Conservation (phyloP, 345 rosid species). For the Syzygium grande region DNA sequence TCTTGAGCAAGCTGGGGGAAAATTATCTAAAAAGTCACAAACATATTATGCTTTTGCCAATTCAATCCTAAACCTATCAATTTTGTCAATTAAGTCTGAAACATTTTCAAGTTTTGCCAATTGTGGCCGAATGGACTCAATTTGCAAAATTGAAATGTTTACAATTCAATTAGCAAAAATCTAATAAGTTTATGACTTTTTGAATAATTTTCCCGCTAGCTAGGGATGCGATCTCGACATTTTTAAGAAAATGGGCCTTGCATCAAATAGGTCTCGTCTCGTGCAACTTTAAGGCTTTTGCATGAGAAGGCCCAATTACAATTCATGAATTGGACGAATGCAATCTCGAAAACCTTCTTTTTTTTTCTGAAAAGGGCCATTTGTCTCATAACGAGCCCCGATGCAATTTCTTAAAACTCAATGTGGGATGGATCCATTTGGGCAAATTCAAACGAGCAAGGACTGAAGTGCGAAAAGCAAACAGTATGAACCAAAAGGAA, state of each 20-base stretch:
- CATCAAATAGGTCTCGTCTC: not conserved
- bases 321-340: not conserved
- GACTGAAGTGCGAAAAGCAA: not conserved
- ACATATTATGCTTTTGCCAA: accelerated
- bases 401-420: not conserved
- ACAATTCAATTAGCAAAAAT: accelerated
- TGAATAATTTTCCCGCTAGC: not conserved
- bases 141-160: no score
- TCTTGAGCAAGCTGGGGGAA: not conserved
- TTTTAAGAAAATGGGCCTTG: not conserved
- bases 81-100: no score
- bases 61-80: no score
- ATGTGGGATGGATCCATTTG: not conserved
- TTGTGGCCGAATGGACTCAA: no score
- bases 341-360: not conserved
- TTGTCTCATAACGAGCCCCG: not conserved
- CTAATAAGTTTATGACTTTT: no score
- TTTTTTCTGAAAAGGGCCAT: accelerated
- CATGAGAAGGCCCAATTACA: not conserved
- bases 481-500: not conserved
- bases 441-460: not conserved
- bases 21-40: no score
- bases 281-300: not conserved
- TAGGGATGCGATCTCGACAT: not conserved
- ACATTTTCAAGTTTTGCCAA: no score